A percentile compares a stretch with the other conserved stretches of the same genome.
Evolutionary conservation across 1,284 basidiomycete genomes (phyloP).

Genomic region (Sporisorium iseilematis-ciliati): DNA sequence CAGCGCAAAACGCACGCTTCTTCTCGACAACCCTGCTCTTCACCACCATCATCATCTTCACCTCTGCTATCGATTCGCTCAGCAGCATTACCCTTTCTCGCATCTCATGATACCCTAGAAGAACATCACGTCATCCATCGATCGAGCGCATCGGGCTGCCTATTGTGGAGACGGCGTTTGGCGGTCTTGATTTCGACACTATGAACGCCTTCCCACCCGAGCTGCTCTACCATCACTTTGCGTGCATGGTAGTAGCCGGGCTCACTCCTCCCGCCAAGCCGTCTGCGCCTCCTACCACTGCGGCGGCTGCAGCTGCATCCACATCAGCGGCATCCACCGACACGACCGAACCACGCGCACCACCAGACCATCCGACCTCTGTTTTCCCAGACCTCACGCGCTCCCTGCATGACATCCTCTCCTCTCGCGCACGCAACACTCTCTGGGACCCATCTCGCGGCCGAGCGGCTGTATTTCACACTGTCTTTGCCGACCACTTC

Average conservation of each 20-base stretch:
- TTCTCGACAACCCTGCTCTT: not conserved
- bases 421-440: conserved; percentile 42
- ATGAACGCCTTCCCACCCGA: conserved; percentile 66
- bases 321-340: conserved; percentile 1
- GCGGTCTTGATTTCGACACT: not conserved
- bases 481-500: conserved; percentile 69
- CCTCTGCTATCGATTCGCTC: not conserved
- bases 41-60: conserved; percentile 1
- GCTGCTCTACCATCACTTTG: conserved; percentile 63
- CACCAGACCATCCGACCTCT: conserved; percentile 25
- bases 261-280: conserved; percentile 41
- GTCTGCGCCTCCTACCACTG: conserved; percentile 3
- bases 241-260: conserved; percentile 62
- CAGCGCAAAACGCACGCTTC: conserved; percentile 19
- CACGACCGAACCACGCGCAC: conserved; percentile 4
- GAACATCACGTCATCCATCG: not conserved
- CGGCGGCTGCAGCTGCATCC: conserved; percentile 5
- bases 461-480: conserved; percentile 54
- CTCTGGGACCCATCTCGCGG: conserved; percentile 59
- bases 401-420: conserved; percentile 51
- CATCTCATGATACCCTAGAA: conserved; percentile 1
- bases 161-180: not conserved
- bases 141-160: not conserved
- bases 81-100: not conserved
- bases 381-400: conserved; percentile 48